Conservation (phyloP, 1,139 yeast species). For the Debaryomyces coudertii region DNA sequence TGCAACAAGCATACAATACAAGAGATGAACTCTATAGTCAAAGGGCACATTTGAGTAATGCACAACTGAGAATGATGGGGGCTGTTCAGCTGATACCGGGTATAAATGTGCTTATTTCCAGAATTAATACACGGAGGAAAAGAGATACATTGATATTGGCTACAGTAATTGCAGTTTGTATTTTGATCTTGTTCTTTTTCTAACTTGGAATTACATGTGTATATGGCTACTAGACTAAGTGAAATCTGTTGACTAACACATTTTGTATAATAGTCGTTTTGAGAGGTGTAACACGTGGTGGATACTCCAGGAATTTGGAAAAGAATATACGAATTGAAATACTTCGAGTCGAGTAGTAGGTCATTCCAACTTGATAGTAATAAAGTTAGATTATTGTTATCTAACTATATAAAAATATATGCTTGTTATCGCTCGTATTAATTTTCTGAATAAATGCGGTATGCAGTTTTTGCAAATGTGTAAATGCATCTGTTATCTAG, state of each 20-base stretch:
- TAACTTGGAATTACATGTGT: neutral
- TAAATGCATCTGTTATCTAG: neutral
- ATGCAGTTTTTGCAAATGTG: constrained; percentile 6
- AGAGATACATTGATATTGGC: constrained; percentile 89
- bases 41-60: constrained; percentile 61
- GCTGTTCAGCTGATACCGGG: constrained; percentile 80
- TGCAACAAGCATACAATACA: constrained; percentile 85
- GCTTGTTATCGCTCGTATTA: neutral
- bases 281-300: neutral
- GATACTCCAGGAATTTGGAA: neutral
- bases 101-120: constrained; percentile 69
- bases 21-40: constrained; percentile 83
- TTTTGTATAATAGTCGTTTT: neutral
- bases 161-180: constrained; percentile 69
- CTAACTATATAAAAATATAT: neutral
- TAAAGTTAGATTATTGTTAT: neutral
- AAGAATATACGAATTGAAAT: neutral
- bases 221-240: neutral
- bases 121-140: constrained; percentile 85
- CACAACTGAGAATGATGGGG: constrained; percentile 65
- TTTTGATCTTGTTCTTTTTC: constrained; percentile 62
- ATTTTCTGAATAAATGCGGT: constrained; percentile 1
- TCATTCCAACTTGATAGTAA: neutral
- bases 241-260: neutral
- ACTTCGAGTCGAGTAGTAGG: neutral